Conservation (phyloP, 352 stramenopile genomes). For the Phytopythium cucurbitacearum region DNA sequence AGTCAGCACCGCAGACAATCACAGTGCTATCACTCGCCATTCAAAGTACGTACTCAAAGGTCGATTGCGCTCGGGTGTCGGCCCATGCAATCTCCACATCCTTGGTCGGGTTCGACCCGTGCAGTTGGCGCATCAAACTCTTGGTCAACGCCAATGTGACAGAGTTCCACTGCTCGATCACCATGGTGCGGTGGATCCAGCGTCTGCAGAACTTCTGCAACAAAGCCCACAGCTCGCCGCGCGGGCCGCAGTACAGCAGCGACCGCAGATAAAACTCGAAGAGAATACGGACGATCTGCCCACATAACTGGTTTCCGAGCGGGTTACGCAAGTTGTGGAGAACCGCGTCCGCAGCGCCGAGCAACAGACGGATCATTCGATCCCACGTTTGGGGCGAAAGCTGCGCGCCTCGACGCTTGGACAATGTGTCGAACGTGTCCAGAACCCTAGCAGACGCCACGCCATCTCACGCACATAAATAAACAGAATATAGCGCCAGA, state of each 20-base stretch:
- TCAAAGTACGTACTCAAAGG: slow-evolving; percentile 40
- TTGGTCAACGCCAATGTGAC: slow-evolving; percentile 69
- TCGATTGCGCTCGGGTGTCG: slow-evolving; percentile 58
- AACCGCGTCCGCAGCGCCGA: slow-evolving; percentile 71
- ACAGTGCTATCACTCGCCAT: neutral
- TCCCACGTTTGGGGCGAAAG: slow-evolving; percentile 81
- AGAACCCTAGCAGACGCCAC: slow-evolving; percentile 36
- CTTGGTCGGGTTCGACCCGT: slow-evolving; percentile 41
- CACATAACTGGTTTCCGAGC: slow-evolving; percentile 71
- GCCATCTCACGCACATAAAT: neutral
- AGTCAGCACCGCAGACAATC: neutral
- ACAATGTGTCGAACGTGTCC: slow-evolving; percentile 71
- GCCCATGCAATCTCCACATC: slow-evolving; percentile 75
- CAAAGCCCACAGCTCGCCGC: slow-evolving; percentile 71
- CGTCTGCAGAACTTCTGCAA: slow-evolving; percentile 85
- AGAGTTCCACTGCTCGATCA: slow-evolving; percentile 86
- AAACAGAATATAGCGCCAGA: slow-evolving; percentile 1
- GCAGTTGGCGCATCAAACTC: slow-evolving; percentile 69
- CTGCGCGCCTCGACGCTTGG: slow-evolving; percentile 54
- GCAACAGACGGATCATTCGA: slow-evolving; percentile 70
- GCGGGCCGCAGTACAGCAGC: slow-evolving; percentile 57
- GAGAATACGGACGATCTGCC: slow-evolving; percentile 66
- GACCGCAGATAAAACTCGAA: slow-evolving; percentile 81
- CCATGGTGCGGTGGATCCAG: slow-evolving; percentile 82
- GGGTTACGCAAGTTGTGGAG: slow-evolving; percentile 71